These are phyloP conservation scores for Lecanoromycetidae sp. DNA, from an alignment of 2,329 filamentous ascomycete genomes.

Conservation along the genomic window DNA sequence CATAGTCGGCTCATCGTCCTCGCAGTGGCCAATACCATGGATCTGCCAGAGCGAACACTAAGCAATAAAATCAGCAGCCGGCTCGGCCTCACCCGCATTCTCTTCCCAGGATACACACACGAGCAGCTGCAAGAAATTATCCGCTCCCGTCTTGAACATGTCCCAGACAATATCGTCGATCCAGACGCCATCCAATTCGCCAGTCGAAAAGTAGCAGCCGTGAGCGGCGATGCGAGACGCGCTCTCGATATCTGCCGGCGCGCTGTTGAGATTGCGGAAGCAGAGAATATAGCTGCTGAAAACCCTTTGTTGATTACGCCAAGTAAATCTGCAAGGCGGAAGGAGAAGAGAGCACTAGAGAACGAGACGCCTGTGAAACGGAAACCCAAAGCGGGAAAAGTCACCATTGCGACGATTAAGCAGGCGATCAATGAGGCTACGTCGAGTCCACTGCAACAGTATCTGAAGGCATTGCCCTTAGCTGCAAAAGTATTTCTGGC, in stretches of 20 bases:
- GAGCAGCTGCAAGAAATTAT: constrained; percentile 97
- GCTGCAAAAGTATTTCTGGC: constrained; percentile 75
- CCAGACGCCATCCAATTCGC: constrained; percentile 92
- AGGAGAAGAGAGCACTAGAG: not conserved
- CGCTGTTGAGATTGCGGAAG: constrained; percentile 87
- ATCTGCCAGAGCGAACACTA: constrained; percentile 84
- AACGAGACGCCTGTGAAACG: not conserved
- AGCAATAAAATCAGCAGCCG: constrained; percentile 98
- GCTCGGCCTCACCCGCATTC: constrained; percentile 78
- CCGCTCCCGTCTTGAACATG: constrained; percentile 77
- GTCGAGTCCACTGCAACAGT: constrained; percentile 43
- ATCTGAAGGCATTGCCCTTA: constrained; percentile 69
- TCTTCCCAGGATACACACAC: constrained; percentile 93
- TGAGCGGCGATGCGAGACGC: constrained; percentile 83
- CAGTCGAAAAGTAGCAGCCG: constrained; percentile 88
- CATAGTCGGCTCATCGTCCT: constrained; percentile 91
- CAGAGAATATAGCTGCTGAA: constrained; percentile 37
- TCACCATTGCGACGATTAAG: constrained; percentile 22
- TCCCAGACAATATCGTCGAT: constrained; percentile 81
- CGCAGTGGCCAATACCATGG: constrained; percentile 98
- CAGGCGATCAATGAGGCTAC: constrained; percentile 25
- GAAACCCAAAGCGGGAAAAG: constrained; percentile 20
- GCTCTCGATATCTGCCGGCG: constrained; percentile 90
- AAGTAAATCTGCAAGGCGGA: constrained; percentile 16
- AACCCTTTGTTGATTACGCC: constrained; percentile 19